Base-by-base conservation (phyloP, 2,329 filamentous ascomycete species). In the Fusarium oligoseptatum region DNA sequence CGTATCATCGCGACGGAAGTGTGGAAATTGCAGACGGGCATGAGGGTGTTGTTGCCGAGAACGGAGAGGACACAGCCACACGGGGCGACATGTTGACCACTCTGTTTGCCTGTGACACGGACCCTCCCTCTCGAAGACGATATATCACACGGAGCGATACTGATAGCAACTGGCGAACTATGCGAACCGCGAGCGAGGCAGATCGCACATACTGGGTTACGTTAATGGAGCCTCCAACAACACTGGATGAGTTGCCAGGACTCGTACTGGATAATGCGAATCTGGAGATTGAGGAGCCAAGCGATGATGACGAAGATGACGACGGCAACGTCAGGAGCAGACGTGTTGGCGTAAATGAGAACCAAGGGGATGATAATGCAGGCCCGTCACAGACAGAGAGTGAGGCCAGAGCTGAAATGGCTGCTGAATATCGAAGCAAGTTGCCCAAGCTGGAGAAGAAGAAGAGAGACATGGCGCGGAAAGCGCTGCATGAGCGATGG, bases 401-500 rank as follows among this genome's bases (percentile, higher is more conserved):
- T 66, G 84, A 86, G 73, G 73, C 83, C 3, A 83, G 83, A 9
- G 83, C 83, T 0, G 82, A 83, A 61, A 81, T 82, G 6, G 81
- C 83, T 15, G 77, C 80, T 8, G 82, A 80, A 24, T 81, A 76
- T 37, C 83, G 82, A n/a, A 82, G 80, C 10, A 73, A 81, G 41
- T 81, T 79, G 1, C 81, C 82, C 2, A 83, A 82, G 58, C 80
- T 84, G 64, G 83, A 85, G 48, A 85, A 83, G 67, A 80, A 83
- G 20, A 81, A 83, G 29, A 81, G 83, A 32, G 81, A 83, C 8
- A 83, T 85, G 82, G 88, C 88, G 1, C 85, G 89, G 15, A 85
- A 83, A 43, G 86, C 87, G 73, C 85, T 94, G 39, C 88, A 92
- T 76, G 90, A 95, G 64, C 88, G 94, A 60, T 97, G 94, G 94